These are phyloP conservation scores for Alternaria panax DNA, from an alignment of 2,329 filamentous ascomycete genomes.

Conservation along the genomic window DNA sequence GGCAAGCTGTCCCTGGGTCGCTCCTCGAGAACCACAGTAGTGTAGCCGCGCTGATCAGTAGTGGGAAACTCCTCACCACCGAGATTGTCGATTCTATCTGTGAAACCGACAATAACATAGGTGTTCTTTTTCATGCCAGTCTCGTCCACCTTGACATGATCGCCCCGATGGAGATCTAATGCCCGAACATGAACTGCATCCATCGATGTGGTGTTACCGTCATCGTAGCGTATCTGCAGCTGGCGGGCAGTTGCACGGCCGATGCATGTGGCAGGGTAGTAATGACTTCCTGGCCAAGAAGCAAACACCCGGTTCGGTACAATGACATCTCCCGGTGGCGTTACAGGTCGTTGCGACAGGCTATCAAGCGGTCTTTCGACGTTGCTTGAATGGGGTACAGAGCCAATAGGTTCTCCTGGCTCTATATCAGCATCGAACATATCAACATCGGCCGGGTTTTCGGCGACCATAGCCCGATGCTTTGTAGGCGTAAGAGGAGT, in stretches of 20 bases:
- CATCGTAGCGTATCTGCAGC: constrained; percentile 59
- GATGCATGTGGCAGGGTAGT: constrained; percentile 67
- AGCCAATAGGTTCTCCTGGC: constrained; percentile 30
- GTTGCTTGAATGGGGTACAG: constrained; percentile 20
- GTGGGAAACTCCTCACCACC: constrained; percentile 41
- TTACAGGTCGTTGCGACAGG: constrained; percentile 18
- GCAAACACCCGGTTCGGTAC: constrained; percentile 65
- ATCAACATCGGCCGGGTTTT: constrained; percentile 22
- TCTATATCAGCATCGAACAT: constrained; percentile 29
- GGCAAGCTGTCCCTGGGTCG: constrained; percentile 52
- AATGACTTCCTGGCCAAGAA: constrained; percentile 64
- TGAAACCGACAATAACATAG: constrained; percentile 56
- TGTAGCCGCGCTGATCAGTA: constrained; percentile 54
- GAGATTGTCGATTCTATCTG: constrained; percentile 41
- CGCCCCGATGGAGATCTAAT: constrained; percentile 54
- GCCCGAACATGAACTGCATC: constrained; percentile 50
- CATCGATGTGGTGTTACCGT: constrained; percentile 53
- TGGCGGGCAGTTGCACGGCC: constrained; percentile 53
- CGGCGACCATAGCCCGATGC: not conserved
- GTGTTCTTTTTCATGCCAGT: constrained; percentile 54
- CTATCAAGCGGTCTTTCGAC: constrained; percentile 7
- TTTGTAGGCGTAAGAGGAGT: constrained; percentile 24
- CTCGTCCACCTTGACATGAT: constrained; percentile 58
- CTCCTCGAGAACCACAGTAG: constrained; percentile 50
- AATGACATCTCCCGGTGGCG: constrained; percentile 37